Evolutionary conservation across 2,329 filamentous ascomycete genomes (phyloP).

Genomic region (Fusarium sp.): DNA sequence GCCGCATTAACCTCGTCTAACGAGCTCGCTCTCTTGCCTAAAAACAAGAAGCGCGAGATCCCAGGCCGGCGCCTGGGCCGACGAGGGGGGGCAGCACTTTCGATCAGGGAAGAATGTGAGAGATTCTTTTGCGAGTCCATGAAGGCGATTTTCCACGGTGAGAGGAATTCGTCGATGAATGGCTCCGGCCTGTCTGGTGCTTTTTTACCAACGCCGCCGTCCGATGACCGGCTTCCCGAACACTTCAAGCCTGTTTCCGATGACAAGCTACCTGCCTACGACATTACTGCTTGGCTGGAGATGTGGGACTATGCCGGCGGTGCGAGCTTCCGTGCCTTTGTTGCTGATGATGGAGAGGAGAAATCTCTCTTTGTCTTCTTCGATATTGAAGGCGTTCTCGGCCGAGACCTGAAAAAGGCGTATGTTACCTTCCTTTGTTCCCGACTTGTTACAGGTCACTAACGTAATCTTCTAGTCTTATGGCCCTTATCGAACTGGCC

Average conservation of each 20-base stretch:
- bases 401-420: slow-evolving; percentile 87
- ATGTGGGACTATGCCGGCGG: slow-evolving; percentile 89
- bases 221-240: slow-evolving; percentile 58
- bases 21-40: slow-evolving; percentile 74
- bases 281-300: slow-evolving; percentile 76
- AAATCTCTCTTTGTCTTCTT: slow-evolving; percentile 91
- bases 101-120: slow-evolving; percentile 99
- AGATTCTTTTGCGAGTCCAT: slow-evolving; percentile 99
- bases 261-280: slow-evolving; percentile 48
- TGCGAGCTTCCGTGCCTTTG: slow-evolving; percentile 86
- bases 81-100: slow-evolving; percentile 92
- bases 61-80: slow-evolving; percentile 61
- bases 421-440: slow-evolving; percentile 60
- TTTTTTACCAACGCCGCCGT: slow-evolving; percentile 66
- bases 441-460: background rate
- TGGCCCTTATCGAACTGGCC: slow-evolving; percentile 90
- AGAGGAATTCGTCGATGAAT: slow-evolving; percentile 81
- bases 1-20: slow-evolving; percentile 77
- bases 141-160: slow-evolving; percentile 94
- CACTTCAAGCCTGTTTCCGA: slow-evolving; percentile 52
- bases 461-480: slow-evolving; percentile 68
- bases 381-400: slow-evolving; percentile 74
- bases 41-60: slow-evolving; percentile 61
- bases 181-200: slow-evolving; percentile 90
- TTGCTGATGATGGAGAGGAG: slow-evolving; percentile 76